Percentiles rank a stretch among this genome's conserved stretches.
These are phyloP conservation scores for Phytopythium chamaehyphon DNA, from an alignment of 352 stramenopile species.

Conservation along the genomic window DNA sequence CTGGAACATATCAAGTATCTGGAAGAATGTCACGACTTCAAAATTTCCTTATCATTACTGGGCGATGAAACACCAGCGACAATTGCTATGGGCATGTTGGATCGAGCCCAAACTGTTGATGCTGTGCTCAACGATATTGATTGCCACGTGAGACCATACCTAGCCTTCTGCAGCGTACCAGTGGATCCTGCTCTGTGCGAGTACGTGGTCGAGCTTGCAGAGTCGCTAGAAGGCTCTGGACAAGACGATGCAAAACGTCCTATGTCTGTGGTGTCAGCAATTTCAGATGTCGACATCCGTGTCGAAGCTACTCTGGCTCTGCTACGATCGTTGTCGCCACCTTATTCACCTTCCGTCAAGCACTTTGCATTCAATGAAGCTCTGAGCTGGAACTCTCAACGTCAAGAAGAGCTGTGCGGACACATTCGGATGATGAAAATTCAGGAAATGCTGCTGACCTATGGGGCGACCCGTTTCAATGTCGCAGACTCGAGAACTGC, in stretches of 20 bases:
- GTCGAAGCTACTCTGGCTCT: slow-evolving; percentile 27
- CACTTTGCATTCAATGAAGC: slow-evolving; percentile 28
- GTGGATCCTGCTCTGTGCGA: slow-evolving; percentile 43
- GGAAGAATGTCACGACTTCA: slow-evolving; percentile 39
- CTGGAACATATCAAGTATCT: slow-evolving; percentile 54
- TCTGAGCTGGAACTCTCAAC: slow-evolving; percentile 34
- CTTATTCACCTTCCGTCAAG: slow-evolving; percentile 54
- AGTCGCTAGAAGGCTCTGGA: slow-evolving; percentile 22
- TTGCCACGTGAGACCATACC: slow-evolving; percentile 42
- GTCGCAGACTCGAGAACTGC: slow-evolving; percentile 43
- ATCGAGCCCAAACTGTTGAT: slow-evolving; percentile 35
- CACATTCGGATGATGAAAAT: slow-evolving; percentile 71
- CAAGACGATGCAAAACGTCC: slow-evolving; percentile 23
- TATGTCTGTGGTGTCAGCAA: slow-evolving; percentile 28
- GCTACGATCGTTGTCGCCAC: slow-evolving; percentile 38
- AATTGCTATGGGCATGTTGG: slow-evolving; percentile 77
- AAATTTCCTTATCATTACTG: slow-evolving; percentile 54
- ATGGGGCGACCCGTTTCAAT: slow-evolving; percentile 54
- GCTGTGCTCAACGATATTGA: slow-evolving; percentile 30
- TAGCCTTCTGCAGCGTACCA: slow-evolving; percentile 29
- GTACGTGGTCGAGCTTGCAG: slow-evolving; percentile 38
- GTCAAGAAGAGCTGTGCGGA: slow-evolving; percentile 52
- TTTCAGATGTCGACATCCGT: slow-evolving; percentile 21
- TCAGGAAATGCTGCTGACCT: slow-evolving; percentile 66
- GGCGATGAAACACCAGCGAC: slow-evolving; percentile 49